Evolutionary conservation across 2,329 filamentous ascomycete species (phyloP).

Genomic region (Reticulascus tulasneorum): DNA sequence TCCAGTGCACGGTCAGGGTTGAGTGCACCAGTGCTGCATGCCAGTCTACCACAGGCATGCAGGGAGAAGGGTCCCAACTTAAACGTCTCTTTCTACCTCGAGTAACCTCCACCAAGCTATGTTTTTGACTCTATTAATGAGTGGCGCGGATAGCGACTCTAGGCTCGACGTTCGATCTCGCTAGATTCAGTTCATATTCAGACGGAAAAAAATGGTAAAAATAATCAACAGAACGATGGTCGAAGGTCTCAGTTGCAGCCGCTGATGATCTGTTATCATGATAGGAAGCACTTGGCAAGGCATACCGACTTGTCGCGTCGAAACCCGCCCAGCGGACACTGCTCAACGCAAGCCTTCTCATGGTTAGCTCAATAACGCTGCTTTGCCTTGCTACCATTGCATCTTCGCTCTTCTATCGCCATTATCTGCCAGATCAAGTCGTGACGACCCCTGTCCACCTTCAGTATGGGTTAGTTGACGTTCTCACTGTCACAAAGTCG

Average conservation of each 20-base stretch:
- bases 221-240: background rate
- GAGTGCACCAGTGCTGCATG: no score
- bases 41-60: no score
- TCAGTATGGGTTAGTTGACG: constrained; percentile 50
- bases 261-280: background rate
- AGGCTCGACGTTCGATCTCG: no score
- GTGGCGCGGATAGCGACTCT: no score
- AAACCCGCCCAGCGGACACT: constrained; percentile 46
- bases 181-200: no score
- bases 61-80: no score
- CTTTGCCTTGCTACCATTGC: constrained; percentile 44
- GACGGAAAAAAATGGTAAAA: no score
- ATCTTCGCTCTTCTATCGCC: constrained; percentile 52
- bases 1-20: no score
- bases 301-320: constrained; percentile 41
- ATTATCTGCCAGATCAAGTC: constrained; percentile 53
- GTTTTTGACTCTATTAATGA: no score
- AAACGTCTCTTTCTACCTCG: no score
- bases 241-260: background rate
- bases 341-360: constrained; percentile 43
- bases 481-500: background rate
- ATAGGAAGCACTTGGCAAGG: constrained; percentile 10
- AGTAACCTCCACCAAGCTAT: no score
- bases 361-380: constrained; percentile 37
- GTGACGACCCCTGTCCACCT: constrained; percentile 49